Conservation (phyloP, 1,284 basidiomycete genomes). For the Ceratobasidium theobromae region DNA sequence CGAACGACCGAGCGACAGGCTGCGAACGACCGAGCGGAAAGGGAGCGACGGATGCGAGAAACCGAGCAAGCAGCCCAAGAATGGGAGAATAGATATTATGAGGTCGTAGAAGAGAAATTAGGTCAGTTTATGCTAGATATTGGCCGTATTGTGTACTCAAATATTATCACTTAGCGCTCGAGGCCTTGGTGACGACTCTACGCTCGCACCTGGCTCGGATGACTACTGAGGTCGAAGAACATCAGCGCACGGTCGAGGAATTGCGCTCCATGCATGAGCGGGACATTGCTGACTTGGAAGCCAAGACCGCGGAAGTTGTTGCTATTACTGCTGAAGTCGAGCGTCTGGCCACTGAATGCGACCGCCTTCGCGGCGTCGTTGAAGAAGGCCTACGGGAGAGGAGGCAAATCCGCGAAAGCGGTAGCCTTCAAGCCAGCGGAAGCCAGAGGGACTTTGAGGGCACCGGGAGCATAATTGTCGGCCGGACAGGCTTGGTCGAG, state of each 20-base stretch:
- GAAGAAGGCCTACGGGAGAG: slow-evolving; percentile 79
- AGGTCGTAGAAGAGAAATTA: slow-evolving; percentile 82
- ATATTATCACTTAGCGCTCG: slow-evolving; percentile 57
- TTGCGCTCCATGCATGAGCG: slow-evolving; percentile 63
- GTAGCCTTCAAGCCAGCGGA: slow-evolving; percentile 10
- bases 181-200: slow-evolving; percentile 70
- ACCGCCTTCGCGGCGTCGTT: slow-evolving; percentile 76
- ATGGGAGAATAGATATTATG: slow-evolving; percentile 57
- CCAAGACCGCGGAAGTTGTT: slow-evolving; percentile 64
- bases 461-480: slow-evolving; percentile 12
- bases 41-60: slow-evolving; percentile 3
- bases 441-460: slow-evolving; percentile 26
- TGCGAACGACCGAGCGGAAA: slow-evolving; percentile 1
- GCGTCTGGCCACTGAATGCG: slow-evolving; percentile 74
- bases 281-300: slow-evolving; percentile 60
- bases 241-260: slow-evolving; percentile 63
- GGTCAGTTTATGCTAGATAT: slow-evolving; percentile 49
- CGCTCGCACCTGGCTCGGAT: slow-evolving; percentile 73
- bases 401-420: slow-evolving; percentile 43
- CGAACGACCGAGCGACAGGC: slow-evolving; percentile 36
- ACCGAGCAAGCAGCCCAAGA: slow-evolving; percentile 41
- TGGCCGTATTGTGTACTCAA: slow-evolving; percentile 4
- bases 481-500: slow-evolving; percentile 1
- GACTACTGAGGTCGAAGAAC: slow-evolving; percentile 72
- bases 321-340: slow-evolving; percentile 68